A percentile compares a stretch with the other conserved stretches of the same genome.
Conservation (phyloP, 345 rosid genomes). For the Arabidopsis arenosa region DNA sequence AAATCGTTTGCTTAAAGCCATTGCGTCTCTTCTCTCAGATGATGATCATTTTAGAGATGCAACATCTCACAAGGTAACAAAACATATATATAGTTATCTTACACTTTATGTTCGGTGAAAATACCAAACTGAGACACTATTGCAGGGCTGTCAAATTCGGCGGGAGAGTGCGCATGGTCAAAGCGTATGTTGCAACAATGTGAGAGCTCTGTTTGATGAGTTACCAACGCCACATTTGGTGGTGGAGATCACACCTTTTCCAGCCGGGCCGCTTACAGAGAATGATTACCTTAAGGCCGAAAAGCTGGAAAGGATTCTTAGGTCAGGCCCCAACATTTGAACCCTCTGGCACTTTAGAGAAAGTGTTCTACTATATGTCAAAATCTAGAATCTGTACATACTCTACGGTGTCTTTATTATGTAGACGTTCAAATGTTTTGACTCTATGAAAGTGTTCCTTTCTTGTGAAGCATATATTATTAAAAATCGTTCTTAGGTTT, state of each 20-base stretch:
- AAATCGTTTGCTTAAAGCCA: constrained; percentile 76
- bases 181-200: constrained; percentile 96
- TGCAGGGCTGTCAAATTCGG: constrained; percentile 95
- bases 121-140: neutral
- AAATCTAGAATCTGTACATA: constrained; percentile 56
- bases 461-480: neutral
- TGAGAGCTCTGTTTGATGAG: constrained; percentile 94
- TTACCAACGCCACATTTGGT: constrained; percentile 89
- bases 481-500: neutral
- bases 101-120: neutral
- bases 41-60: constrained; percentile 92
- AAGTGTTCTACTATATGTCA: constrained; percentile 25
- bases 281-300: constrained; percentile 90
- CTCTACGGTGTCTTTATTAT: neutral
- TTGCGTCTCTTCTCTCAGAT: constrained; percentile 83
- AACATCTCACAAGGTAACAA: constrained; percentile 83
- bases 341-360: neutral
- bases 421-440: constrained; percentile 3
- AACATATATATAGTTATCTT: neutral
- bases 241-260: constrained; percentile 86
- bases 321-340: constrained; percentile 75
- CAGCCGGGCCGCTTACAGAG: constrained; percentile 80
- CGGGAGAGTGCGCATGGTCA: constrained; percentile 96
- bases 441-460: constrained; percentile 12
- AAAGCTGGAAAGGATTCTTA: constrained; percentile 84